Conservation (phyloP, 352 stramenopile species). For the Pythium guiyangense region DNA sequence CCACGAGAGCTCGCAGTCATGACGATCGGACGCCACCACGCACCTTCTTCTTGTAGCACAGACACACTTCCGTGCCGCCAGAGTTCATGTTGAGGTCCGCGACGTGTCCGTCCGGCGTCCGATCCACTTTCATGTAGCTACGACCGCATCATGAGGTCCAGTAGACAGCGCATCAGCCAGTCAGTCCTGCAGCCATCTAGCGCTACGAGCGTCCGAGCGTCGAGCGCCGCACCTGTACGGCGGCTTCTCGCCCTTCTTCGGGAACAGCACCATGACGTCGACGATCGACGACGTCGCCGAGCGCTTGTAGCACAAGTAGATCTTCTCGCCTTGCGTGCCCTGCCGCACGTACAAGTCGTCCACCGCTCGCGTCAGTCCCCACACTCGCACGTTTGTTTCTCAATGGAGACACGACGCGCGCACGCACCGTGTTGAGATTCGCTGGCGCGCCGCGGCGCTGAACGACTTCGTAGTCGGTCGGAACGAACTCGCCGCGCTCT, state of each 20-base stretch:
- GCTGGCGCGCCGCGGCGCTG: constrained; percentile 48
- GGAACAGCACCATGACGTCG: constrained; percentile 69
- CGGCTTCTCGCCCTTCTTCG: constrained; percentile 78
- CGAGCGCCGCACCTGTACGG: constrained; percentile 80
- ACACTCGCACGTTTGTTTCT: no score
- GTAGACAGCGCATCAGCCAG: no score
- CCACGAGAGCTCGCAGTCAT: no score
- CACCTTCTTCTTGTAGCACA: constrained; percentile 84
- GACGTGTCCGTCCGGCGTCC: constrained; percentile 53
- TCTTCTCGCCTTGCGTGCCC: constrained; percentile 79
- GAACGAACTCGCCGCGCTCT: constrained; percentile 69
- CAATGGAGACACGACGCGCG: background rate
- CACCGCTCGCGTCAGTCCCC: background rate
- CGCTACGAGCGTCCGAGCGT: no score
- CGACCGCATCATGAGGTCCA: background rate
- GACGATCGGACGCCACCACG: no score
- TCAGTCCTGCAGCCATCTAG: no score
- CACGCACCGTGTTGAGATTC: constrained; percentile 69
- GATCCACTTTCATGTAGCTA: constrained; percentile 79
- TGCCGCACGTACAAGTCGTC: constrained; percentile 20
- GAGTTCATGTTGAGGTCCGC: constrained; percentile 74
- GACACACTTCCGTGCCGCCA: constrained; percentile 64
- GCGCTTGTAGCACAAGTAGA: constrained; percentile 75
- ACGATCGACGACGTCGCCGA: constrained; percentile 55
- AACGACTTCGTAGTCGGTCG: constrained; percentile 73